phyloP scores from a whole-genome alignment of 352 stramenopile species.

The Phytopythium ostracodes region DNA sequence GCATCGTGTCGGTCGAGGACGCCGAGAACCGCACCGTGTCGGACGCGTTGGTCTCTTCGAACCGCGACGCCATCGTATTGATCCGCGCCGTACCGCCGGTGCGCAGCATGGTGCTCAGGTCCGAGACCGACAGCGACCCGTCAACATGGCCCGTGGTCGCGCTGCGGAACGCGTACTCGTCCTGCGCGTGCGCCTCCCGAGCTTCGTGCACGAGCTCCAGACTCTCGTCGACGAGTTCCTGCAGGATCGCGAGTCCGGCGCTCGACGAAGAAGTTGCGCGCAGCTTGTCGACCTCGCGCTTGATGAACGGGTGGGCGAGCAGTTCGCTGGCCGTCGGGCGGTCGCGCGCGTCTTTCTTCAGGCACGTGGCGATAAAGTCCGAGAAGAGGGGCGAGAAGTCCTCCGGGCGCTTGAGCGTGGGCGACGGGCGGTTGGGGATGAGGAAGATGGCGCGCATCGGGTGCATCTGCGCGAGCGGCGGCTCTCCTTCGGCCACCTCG shows the following conservation, averaged over 20 bases:
- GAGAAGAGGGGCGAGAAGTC: conserved; percentile 46
- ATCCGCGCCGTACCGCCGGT: conserved; percentile 20
- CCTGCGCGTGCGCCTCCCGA: conserved; percentile 38
- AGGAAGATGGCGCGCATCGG: conserved; percentile 84
- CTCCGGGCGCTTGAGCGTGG: conserved; percentile 37
- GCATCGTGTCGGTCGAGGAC: conserved; percentile 5
- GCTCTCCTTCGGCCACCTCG: conserved; percentile 84
- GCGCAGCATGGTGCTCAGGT: conserved; percentile 66
- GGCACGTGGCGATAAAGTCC: conserved; percentile 57
- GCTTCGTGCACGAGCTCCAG: conserved; percentile 57
- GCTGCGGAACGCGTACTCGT: conserved; percentile 51
- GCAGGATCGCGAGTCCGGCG: conserved; percentile 45
- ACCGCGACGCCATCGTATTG: conserved; percentile 11
- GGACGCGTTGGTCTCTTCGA: conserved; percentile 10
- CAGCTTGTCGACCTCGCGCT: conserved; percentile 51
- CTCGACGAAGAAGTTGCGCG: conserved; percentile 11
- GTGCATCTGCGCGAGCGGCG: conserved; percentile 83
- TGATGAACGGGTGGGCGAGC: conserved; percentile 54
- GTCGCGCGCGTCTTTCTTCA: conserved; percentile 60
- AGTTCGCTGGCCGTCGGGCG: conserved; percentile 48
- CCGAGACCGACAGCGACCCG: conserved; percentile 53
- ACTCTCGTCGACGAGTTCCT: conserved; percentile 72
- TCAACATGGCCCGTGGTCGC: conserved; percentile 47
- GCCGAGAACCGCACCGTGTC: conserved; percentile 32
- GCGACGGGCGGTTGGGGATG: conserved; percentile 62